phyloP scores from a whole-genome alignment of 768 basidiomycete species.

The Erythrobasidium yunnanense region DNA sequence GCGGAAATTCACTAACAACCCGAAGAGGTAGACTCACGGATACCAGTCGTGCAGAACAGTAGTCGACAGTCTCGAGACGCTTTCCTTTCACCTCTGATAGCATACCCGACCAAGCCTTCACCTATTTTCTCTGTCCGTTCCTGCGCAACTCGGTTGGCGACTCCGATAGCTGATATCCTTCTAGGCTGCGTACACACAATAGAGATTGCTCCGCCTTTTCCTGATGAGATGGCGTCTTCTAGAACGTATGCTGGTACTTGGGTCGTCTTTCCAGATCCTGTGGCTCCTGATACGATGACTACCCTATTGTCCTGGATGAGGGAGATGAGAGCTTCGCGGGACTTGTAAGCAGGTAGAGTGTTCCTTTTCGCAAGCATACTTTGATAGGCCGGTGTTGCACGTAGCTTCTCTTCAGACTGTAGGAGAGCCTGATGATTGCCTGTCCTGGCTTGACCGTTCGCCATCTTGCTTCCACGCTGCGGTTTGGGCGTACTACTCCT shows the following conservation, averaged over 20 bases:
- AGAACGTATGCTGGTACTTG: slow-evolving; percentile 77
- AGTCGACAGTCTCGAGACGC: slow-evolving; percentile 58
- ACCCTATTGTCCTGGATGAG: slow-evolving; percentile 54
- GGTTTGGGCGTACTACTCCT: slow-evolving; percentile 8
- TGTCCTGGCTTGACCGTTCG: too few relatives aligned
- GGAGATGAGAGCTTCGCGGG: slow-evolving; percentile 54
- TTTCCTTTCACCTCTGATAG: slow-evolving; percentile 75
- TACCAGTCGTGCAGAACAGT: slow-evolving; percentile 82
- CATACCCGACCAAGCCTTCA: slow-evolving; percentile 67
- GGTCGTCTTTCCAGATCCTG: slow-evolving; percentile 85
- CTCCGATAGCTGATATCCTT: slow-evolving; percentile 74
- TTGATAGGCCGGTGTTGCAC: slow-evolving; percentile 54
- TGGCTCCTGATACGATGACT: slow-evolving; percentile 80
- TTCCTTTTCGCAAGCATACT: slow-evolving; percentile 52
- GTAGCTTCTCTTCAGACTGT: too few relatives aligned
- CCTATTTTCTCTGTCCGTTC: slow-evolving; percentile 53
- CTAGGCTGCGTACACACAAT: slow-evolving; percentile 85
- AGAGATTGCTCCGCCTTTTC: slow-evolving; percentile 54
- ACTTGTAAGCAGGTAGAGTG: slow-evolving; percentile 65
- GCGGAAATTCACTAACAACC: not conserved
- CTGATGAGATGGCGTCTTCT: slow-evolving; percentile 60
- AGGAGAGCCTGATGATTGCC: too few relatives aligned
- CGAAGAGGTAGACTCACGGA: slow-evolving; percentile 12
- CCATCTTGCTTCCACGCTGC: too few relatives aligned
- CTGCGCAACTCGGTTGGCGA: slow-evolving; percentile 71